Evolutionary conservation across 495 filamentous ascomycete genomes (phyloP).

Genomic region (Penicillium egyptiacum): DNA sequence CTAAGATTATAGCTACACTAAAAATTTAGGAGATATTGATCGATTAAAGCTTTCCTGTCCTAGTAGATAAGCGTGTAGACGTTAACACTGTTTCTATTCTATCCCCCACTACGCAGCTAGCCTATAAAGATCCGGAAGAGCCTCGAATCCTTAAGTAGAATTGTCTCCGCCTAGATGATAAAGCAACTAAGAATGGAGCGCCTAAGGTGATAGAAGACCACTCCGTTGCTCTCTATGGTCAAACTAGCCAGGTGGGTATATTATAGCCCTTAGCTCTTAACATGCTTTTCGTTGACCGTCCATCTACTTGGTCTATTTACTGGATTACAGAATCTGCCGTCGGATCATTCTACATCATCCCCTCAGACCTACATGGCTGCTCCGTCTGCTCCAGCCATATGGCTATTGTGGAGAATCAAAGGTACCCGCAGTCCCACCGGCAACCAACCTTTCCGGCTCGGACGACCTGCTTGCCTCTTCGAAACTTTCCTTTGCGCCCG

Average conservation of each 20-base stretch:
- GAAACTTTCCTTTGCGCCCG: too few relatives aligned
- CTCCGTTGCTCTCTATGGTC: background rate
- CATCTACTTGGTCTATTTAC: too few relatives aligned
- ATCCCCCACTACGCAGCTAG: background rate
- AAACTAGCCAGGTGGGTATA: background rate
- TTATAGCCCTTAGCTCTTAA: background rate
- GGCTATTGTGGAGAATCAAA: too few relatives aligned
- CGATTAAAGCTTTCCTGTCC: background rate
- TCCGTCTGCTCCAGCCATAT: too few relatives aligned
- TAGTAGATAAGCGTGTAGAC: background rate
- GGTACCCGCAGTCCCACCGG: too few relatives aligned
- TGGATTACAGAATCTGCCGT: too few relatives aligned
- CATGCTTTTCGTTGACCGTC: background rate
- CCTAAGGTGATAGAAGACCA: background rate
- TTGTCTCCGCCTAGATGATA: background rate
- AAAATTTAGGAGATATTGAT: background rate
- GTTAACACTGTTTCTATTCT: background rate
- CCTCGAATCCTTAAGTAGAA: background rate
- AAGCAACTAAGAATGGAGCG: background rate
- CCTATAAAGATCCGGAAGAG: background rate
- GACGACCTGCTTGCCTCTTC: too few relatives aligned
- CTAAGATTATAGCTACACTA: background rate
- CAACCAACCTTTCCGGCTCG: too few relatives aligned
- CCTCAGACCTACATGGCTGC: too few relatives aligned
- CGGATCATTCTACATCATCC: too few relatives aligned